phyloP scores from a whole-genome alignment of 306 rosid species.

The Citrullus mucosospermus region DNA sequence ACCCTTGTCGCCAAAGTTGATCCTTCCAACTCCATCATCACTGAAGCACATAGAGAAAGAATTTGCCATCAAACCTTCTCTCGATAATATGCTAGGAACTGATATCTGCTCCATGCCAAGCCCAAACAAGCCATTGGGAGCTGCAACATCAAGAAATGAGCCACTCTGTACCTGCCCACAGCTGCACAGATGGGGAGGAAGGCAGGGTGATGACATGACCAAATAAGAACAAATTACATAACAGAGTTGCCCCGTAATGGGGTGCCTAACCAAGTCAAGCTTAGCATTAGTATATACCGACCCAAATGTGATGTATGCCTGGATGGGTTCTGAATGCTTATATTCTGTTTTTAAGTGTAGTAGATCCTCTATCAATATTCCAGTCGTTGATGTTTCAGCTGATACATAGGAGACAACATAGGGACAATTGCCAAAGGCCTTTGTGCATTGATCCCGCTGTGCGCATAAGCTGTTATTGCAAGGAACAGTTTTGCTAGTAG shows the following conservation, averaged over 20 bases:
- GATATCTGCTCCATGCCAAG: slow-evolving; percentile 96
- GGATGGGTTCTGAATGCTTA: slow-evolving; percentile 37
- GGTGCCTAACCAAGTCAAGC: neutral
- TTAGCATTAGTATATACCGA: slow-evolving; percentile 19
- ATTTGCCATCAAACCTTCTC: slow-evolving; percentile 69
- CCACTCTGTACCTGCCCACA: slow-evolving; percentile 95
- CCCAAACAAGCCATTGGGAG: slow-evolving; percentile 92
- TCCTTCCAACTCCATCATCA: slow-evolving; percentile 79
- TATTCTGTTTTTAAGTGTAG: slow-evolving; percentile 57
- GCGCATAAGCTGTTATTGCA: slow-evolving; percentile 60
- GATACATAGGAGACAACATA: slow-evolving; percentile 83
- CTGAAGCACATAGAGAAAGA: slow-evolving; percentile 97
- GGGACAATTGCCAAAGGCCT: slow-evolving; percentile 56
- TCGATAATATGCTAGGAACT: slow-evolving; percentile 82
- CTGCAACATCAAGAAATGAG: slow-evolving; percentile 81
- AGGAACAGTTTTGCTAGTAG: slow-evolving; percentile 64
- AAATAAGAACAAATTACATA: neutral
- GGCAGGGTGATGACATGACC: neutral
- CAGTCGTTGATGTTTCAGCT: slow-evolving; percentile 77
- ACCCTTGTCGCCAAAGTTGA: slow-evolving; percentile 89
- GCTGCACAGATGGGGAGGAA: slow-evolving; percentile 24
- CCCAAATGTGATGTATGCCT: slow-evolving; percentile 83
- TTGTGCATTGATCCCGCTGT: slow-evolving; percentile 47
- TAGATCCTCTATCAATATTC: slow-evolving; percentile 74
- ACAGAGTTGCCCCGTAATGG: neutral